Percentiles rank a stretch among this genome's conserved stretches.
Evolutionary conservation across 176 grass and related monocot species (phyloP).

Genomic region (Eleusine indica): DNA sequence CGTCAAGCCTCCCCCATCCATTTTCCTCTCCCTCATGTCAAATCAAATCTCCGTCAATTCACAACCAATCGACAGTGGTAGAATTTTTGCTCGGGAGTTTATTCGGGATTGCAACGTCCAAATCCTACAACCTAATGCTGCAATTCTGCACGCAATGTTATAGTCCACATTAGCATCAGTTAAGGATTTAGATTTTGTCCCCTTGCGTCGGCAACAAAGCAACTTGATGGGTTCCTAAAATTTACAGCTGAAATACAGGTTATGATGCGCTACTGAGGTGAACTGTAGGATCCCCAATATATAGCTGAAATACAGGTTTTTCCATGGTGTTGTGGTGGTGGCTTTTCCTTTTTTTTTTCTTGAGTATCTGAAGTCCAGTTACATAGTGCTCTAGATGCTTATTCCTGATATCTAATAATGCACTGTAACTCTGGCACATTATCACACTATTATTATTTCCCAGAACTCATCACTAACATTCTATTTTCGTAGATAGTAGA

Average conservation of each 20-base stretch:
- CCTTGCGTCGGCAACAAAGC: too few relatives aligned
- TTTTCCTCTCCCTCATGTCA: not conserved
- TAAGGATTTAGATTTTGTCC: not conserved
- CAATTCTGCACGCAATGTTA: not conserved
- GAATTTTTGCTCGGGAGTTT: too few relatives aligned
- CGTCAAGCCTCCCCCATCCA: not conserved
- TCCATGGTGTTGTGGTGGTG: not conserved
- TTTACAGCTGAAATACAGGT: not conserved
- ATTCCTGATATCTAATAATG: not conserved
- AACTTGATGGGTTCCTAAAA: too few relatives aligned
- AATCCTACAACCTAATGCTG: too few relatives aligned
- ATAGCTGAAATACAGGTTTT: too few relatives aligned
- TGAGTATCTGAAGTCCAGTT: constrained; percentile 11
- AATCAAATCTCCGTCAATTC: not conserved
- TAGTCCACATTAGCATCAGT: too few relatives aligned
- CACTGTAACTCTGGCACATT: not conserved
- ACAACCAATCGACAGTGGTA: not conserved
- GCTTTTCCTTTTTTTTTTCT: constrained; percentile 48
- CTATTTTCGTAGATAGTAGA: not conserved
- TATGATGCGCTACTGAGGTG: not conserved
- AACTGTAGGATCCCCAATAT: not conserved
- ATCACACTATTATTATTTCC: not conserved
- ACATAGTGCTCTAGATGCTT: not conserved
- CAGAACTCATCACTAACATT: not conserved
- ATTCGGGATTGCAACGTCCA: too few relatives aligned